phyloP scores from a whole-genome alignment of 2,329 filamentous ascomycete species.

The Hymenoscyphus linearis region DNA sequence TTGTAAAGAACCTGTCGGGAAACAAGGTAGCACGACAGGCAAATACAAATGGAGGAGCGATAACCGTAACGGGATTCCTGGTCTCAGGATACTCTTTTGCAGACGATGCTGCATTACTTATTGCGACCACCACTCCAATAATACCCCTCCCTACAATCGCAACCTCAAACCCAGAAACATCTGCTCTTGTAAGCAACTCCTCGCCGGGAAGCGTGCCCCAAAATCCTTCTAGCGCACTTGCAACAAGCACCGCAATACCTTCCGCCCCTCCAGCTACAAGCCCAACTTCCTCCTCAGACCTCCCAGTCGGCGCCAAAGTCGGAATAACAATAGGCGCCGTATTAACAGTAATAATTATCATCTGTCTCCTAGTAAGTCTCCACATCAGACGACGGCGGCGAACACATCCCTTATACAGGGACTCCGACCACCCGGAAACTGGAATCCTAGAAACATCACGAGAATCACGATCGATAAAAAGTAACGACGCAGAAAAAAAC shows the following conservation, averaged over 20 bases:
- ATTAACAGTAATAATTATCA: background rate
- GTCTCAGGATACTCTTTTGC: conserved; percentile 7
- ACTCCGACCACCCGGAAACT: background rate
- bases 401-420: background rate
- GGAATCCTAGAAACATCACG: conserved; percentile 6
- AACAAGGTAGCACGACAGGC: background rate
- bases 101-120: conserved; percentile 1
- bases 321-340: conserved; percentile 12
- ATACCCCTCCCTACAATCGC: background rate
- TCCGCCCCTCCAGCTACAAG: background rate
- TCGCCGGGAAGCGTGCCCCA: background rate
- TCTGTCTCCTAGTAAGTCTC: background rate
- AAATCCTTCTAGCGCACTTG: background rate
- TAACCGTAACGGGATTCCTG: conserved; percentile 6
- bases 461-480: conserved; percentile 4
- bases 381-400: conserved; percentile 7
- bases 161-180: conserved; percentile 1
- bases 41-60: background rate
- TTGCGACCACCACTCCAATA: background rate
- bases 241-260: background rate
- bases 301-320: conserved; percentile 10
- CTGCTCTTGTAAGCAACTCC: background rate
- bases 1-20: conserved; percentile 7
- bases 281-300: background rate
- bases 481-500: background rate